Percentiles rank a stretch among this genome's conserved stretches.
Evolutionary conservation across 2,329 filamentous ascomycete genomes (phyloP).

Genomic region (Aspergillus sp.): DNA sequence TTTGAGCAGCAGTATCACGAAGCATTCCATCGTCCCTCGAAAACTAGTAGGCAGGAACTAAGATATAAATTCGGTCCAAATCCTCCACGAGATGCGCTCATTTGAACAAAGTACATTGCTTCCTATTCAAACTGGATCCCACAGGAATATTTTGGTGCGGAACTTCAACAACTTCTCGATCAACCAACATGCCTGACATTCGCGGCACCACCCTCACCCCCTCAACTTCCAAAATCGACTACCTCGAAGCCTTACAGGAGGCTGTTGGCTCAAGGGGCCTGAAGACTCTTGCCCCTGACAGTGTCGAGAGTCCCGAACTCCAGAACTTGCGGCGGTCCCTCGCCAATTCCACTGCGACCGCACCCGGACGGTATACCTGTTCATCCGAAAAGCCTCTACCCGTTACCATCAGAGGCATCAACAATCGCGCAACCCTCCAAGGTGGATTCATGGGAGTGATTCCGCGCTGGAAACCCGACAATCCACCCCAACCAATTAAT

Average conservation of each 20-base stretch:
- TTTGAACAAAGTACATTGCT: neutral
- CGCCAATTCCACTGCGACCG: neutral
- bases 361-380: slow-evolving; percentile 3
- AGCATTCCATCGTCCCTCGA: neutral
- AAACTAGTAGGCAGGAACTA: neutral
- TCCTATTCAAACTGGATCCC: neutral
- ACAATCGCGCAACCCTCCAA: slow-evolving; percentile 5
- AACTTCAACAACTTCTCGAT: neutral
- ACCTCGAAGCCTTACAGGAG: neutral
- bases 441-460: neutral
- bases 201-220: neutral
- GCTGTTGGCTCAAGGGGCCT: neutral
- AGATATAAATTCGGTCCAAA: neutral
- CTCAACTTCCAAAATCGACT: neutral
- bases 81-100: neutral
- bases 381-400: slow-evolving; percentile 1
- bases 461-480: slow-evolving; percentile 7
- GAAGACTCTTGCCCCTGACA: neutral
- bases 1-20: neutral
- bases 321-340: neutral
- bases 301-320: neutral
- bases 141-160: neutral
- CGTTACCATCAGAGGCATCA: neutral
- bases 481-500: slow-evolving; percentile 1
- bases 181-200: neutral